phyloP scores from a whole-genome alignment of 2,329 filamentous ascomycete genomes.

The Colletotrichum sp. region DNA sequence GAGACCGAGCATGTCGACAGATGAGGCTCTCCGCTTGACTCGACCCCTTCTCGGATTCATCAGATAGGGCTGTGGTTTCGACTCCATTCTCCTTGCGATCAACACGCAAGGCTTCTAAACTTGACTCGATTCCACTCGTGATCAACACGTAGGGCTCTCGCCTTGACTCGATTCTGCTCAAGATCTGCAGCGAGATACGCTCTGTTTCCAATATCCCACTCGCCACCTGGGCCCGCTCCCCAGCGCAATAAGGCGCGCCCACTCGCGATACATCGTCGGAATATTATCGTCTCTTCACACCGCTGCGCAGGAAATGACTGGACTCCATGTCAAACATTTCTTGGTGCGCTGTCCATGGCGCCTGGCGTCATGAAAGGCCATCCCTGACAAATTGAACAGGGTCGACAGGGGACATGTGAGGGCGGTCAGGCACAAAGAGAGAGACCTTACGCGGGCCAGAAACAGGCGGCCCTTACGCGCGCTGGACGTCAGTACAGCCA shows the following conservation, averaged over 20 bases:
- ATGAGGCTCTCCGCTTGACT: neutral
- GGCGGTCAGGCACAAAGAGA: slow-evolving; percentile 15
- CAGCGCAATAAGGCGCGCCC: neutral
- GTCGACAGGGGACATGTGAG: neutral
- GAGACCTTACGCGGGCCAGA: slow-evolving; percentile 1
- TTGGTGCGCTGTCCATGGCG: neutral
- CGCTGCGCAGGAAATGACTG: slow-evolving; percentile 9
- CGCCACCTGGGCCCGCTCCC: neutral
- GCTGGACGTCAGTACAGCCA: neutral
- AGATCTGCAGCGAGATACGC: neutral
- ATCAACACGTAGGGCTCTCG: neutral
- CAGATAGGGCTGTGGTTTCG: neutral
- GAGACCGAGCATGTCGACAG: neutral
- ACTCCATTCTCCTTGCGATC: neutral
- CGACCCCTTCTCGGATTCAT: neutral
- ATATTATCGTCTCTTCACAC: slow-evolving; percentile 11
- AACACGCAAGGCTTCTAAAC: neutral
- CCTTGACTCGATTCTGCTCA: neutral
- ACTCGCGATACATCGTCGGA: slow-evolving; percentile 6
- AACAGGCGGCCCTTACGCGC: slow-evolving; percentile 3
- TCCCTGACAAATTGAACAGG: slow-evolving; percentile 7
- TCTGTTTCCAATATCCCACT: neutral
- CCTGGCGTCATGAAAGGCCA: neutral
- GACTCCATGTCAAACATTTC: neutral
- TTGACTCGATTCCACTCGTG: neutral